Evolutionary conservation across 495 filamentous ascomycete genomes (phyloP).

Genomic region (Amniculicola lignicola): DNA sequence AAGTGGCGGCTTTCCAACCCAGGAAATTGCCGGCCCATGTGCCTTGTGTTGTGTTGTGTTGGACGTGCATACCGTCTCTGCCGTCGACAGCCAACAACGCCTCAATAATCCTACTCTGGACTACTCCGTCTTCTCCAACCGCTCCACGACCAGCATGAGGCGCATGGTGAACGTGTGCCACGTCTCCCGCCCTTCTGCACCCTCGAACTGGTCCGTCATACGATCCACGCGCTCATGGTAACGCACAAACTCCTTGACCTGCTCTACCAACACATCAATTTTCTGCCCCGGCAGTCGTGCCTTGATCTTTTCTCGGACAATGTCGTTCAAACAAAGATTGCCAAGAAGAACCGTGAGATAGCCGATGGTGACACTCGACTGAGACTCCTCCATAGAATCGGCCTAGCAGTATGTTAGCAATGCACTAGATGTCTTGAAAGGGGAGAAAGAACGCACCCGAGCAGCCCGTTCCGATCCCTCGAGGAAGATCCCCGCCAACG

Average conservation of each 20-base stretch:
- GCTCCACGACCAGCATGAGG: conserved; percentile 55
- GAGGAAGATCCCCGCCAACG: conserved; percentile 51
- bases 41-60: no score
- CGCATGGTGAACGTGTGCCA: conserved; percentile 56
- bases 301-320: conserved; percentile 46
- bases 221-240: conserved; percentile 72
- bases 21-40: no score
- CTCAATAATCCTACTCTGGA: no score
- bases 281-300: conserved; percentile 55
- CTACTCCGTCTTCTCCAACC: conserved; percentile 39
- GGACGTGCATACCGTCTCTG: no score
- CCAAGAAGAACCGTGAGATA: conserved; percentile 85
- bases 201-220: conserved; percentile 41
- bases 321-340: conserved; percentile 68
- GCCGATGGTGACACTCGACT: conserved; percentile 82
- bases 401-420: conserved; percentile 54
- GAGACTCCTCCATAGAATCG: conserved; percentile 77
- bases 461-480: conserved; percentile 50
- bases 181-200: conserved; percentile 48
- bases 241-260: conserved; percentile 78
- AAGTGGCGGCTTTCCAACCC: no score
- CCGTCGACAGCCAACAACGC: no score
- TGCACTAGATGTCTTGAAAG: conserved; percentile 6
- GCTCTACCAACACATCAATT: conserved; percentile 64
- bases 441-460: conserved; percentile 45